Conservation (phyloP, 1,284 basidiomycete genomes). For the Pisolithus thermaeus region DNA sequence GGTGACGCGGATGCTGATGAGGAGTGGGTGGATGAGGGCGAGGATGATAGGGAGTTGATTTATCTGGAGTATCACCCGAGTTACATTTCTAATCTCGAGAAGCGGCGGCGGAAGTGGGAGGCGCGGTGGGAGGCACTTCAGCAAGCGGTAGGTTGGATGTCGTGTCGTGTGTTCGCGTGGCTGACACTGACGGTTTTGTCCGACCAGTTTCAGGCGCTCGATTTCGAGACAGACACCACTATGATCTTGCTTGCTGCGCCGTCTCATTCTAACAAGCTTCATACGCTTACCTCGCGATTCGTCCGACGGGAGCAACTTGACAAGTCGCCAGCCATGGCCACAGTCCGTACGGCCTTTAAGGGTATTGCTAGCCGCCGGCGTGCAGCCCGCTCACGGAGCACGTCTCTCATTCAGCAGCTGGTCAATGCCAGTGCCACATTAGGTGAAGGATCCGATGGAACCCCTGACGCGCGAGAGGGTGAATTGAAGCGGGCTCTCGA, state of each 20-base stretch:
- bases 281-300: conserved; percentile 58
- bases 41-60: conserved; percentile 63
- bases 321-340: conserved; percentile 43
- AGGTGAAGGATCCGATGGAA: conserved; percentile 50
- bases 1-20: conserved; percentile 36
- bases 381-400: conserved; percentile 38
- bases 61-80: conserved; percentile 72
- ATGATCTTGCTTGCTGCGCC: conserved; percentile 69
- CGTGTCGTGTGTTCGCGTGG: neutral
- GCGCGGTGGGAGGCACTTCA: conserved; percentile 65
- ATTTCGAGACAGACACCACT: conserved; percentile 73
- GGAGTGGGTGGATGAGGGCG: conserved; percentile 73
- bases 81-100: conserved; percentile 59
- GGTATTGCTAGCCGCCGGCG: conserved; percentile 55
- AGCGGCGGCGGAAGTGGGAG: conserved; percentile 65
- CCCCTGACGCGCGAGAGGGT: conserved; percentile 48
- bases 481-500: conserved; percentile 61
- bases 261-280: conserved; percentile 59
- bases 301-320: conserved; percentile 52
- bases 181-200: neutral
- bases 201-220: conserved; percentile 64
- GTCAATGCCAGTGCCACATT: conserved; percentile 34
- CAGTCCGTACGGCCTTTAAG: conserved; percentile 51
- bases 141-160: conserved; percentile 49
- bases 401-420: conserved; percentile 55